Conservation (phyloP, 139 green algal species). For the Picochlorum sp. region DNA sequence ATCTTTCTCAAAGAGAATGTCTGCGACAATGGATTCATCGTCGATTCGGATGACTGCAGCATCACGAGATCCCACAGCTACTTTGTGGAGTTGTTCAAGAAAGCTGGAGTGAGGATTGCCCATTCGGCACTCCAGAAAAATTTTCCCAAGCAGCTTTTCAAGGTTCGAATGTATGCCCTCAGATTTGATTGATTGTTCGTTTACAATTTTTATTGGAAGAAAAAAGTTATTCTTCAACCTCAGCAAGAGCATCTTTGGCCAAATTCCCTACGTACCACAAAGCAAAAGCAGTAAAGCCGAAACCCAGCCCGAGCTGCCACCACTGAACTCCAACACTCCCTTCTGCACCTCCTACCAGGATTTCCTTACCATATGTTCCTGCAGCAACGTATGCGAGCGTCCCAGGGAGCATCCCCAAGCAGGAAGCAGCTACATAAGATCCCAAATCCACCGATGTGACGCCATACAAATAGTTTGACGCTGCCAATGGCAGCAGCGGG, state of each 20-base stretch:
- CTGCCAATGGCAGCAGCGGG: conserved; percentile 84
- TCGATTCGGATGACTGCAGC: conserved; percentile 82
- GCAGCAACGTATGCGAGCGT: conserved; percentile 80
- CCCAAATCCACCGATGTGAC: conserved; percentile 75
- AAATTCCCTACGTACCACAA: conserved; percentile 61
- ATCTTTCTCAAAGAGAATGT: conserved; percentile 96
- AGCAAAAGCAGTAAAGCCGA: conserved; percentile 44
- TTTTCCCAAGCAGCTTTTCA: conserved; percentile 30
- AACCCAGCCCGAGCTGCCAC: conserved; percentile 49
- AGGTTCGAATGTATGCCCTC: conserved; percentile 26
- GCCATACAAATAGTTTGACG: conserved; percentile 87
- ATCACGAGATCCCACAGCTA: conserved; percentile 60
- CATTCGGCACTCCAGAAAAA: conserved; percentile 23
- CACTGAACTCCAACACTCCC: neutral
- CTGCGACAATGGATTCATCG: conserved; percentile 65
- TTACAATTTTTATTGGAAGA: no score
- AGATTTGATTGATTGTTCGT: neutral
- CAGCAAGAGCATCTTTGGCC: conserved; percentile 60
- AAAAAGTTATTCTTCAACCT: conserved; percentile 23
- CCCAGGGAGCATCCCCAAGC: conserved; percentile 89
- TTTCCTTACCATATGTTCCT: conserved; percentile 26
- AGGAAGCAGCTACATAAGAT: conserved; percentile 73
- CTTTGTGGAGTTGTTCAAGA: conserved; percentile 23
- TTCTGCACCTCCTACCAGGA: conserved; percentile 3
- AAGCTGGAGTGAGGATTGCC: conserved; percentile 14